Conservation (phyloP, 1,284 basidiomycete species). For the Chalciporus sp. region DNA sequence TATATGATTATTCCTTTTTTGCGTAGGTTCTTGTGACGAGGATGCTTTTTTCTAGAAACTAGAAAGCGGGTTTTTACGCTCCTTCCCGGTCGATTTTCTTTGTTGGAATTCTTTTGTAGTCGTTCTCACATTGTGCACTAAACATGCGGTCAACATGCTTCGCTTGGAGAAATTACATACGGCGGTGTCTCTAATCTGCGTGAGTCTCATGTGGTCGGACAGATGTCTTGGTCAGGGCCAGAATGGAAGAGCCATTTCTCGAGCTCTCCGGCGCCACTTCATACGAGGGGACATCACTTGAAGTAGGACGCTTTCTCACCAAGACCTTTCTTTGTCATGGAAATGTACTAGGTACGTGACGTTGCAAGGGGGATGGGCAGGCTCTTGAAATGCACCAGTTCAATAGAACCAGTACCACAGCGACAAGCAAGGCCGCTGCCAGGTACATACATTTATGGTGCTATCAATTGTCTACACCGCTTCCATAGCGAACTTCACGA, state of each 20-base stretch:
- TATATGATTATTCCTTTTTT: constrained; percentile 43
- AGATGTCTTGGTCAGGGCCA: not conserved
- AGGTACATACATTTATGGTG: too few species aligned
- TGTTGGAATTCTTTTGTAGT: constrained; percentile 15
- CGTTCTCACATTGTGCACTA: constrained; percentile 12
- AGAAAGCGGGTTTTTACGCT: constrained; percentile 21
- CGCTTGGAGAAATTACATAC: constrained; percentile 14
- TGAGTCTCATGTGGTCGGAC: constrained; percentile 13
- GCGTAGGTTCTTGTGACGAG: constrained; percentile 28
- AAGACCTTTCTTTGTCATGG: too few species aligned
- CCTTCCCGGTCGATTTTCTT: constrained; percentile 11
- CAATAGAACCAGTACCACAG: too few species aligned
- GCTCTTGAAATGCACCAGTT: too few species aligned
- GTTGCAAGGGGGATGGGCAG: too few species aligned
- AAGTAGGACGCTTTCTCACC: too few species aligned
- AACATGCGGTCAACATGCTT: constrained; percentile 23
- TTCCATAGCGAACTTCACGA: too few species aligned
- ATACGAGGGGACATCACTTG: too few species aligned
- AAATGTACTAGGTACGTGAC: too few species aligned
- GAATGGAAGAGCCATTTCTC: constrained; percentile 19
- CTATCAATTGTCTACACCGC: too few species aligned
- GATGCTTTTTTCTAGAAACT: constrained; percentile 31
- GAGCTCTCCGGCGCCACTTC: not conserved
- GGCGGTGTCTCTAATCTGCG: constrained; percentile 1
- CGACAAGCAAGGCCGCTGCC: too few species aligned